These are phyloP conservation scores for Pochonia chlamydosporia DNA, from an alignment of 2,329 filamentous ascomycete genomes.

Conservation along the genomic window DNA sequence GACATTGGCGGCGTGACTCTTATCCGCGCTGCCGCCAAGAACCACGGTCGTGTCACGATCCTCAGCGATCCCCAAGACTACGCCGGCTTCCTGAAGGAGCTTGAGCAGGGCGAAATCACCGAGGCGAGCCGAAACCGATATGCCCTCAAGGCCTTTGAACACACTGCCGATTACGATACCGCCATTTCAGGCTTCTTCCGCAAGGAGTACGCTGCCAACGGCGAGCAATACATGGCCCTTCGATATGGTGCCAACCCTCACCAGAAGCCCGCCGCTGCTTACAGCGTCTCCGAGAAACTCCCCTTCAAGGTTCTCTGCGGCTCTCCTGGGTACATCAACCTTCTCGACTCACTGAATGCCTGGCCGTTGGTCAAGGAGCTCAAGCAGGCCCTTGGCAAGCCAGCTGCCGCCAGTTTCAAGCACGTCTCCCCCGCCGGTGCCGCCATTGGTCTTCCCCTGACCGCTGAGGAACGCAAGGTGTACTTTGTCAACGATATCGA, in stretches of 20 bases:
- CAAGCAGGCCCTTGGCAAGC: conserved; percentile 77
- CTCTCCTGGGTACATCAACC: conserved; percentile 92
- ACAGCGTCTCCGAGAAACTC: conserved; percentile 62
- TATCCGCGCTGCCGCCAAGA: conserved; percentile 94
- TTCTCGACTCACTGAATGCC: conserved; percentile 91
- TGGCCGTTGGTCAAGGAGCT: conserved; percentile 97
- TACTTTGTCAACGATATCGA: conserved; percentile 97
- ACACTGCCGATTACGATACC: conserved; percentile 93
- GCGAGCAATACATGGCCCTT: conserved; percentile 75
- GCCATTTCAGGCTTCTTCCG: conserved; percentile 97
- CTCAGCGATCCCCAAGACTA: conserved; percentile 93
- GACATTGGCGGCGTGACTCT: conserved; percentile 97
- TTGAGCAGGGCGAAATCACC: conserved; percentile 80
- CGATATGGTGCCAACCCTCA: conserved; percentile 97
- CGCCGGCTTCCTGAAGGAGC: conserved; percentile 84
- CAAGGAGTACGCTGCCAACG: conserved; percentile 87
- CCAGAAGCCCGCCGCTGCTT: conserved; percentile 93
- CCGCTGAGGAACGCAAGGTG: conserved; percentile 84
- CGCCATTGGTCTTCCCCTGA: conserved; percentile 85
- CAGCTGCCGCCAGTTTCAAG: conserved; percentile 97
- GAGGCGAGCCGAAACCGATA: conserved; percentile 82
- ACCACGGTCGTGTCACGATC: conserved; percentile 92
- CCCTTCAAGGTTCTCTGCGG: conserved; percentile 95
- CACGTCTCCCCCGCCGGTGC: conserved; percentile 96
- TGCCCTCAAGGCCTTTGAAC: conserved; percentile 95